Evolutionary conservation across 352 stramenopile genomes (phyloP), one percentile per base, ranked within the genome.

Genomic region (Saprolegnia parasitica): DNA sequence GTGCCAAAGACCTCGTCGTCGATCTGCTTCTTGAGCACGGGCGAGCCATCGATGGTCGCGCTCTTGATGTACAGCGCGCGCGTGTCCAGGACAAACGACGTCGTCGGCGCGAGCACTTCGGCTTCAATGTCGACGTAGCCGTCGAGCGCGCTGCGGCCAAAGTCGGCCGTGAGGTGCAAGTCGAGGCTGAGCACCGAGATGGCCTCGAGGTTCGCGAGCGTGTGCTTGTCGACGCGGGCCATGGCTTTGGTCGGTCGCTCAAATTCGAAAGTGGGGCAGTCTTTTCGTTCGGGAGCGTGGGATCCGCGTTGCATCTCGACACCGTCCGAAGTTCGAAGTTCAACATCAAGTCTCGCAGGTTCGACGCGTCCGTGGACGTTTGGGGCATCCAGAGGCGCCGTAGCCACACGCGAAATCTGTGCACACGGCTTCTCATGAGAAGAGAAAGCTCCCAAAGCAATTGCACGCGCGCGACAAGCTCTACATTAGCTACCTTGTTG

Each of bases 1-100:
- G 56, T 83, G 62, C 77, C 96, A 68, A 93, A 97, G 61, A 88
- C 77, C 0, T 67, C 49, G 71, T 89, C 58, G 16, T 67, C 37
- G 35, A 67, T 42, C 21, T 56, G 58, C 18, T 24, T 32, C 37
- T 21, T 56, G n/a, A 55, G 37, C 13, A 55, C 58, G 16, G 49
- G 37, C 24, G n/a, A 21, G 42, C 58, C 58, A 18, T 67, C 26
- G 58, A 67, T 67, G 18, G 58, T 56, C 15, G 58, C 58, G 15
- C 50, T 67, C 18, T 67, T 37, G 11, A 67, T 55, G 58, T 52
- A 54, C 11, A 67, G 42, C 24, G 58, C 58, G 4, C 40, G 35
- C 16, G 58, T 56, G 58, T 67, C 58, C 1, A 67, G 45, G 37
- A 67, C 24, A 16, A 67, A 67, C 45, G 20, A 37, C 20, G 58